Base-by-base conservation (phyloP, 2,329 filamentous ascomycete genomes). In the Basipetospora chlamydospora region DNA sequence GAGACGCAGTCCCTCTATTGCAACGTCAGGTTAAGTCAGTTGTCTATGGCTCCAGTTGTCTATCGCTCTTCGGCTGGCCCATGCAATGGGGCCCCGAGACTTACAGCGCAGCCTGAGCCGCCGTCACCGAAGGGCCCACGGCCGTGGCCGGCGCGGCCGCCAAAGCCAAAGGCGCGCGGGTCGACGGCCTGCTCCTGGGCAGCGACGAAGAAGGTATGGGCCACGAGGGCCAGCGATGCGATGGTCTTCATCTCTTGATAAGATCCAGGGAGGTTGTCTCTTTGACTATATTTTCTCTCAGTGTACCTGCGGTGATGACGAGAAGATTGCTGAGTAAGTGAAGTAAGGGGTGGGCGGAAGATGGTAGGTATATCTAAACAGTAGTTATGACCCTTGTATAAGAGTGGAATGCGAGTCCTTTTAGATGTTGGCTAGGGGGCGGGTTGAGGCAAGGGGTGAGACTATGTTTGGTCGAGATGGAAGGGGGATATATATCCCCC, bases 1-100 rank as follows among this genome's bases (percentile, higher is more conserved):
- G 47, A 48, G 33, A 47, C 44, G 37, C 47, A 47, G 29, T 44
- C 44, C 30, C 35, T 40, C 44, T 46, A 22, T 18, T 3, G 17
- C n/a, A n/a, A 8, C 23, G 8, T 9, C n/a, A n/a, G n/a, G n/a
- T n/a, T n/a, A n/a, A n/a, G n/a, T n/a, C n/a, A n/a, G n/a, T n/a
- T n/a, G n/a, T n/a, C n/a, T n/a, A n/a, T n/a, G n/a, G n/a, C n/a
- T n/a, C n/a, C n/a, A n/a, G n/a, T n/a, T n/a, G n/a, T n/a, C n/a
- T n/a, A n/a, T n/a, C n/a, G n/a, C n/a, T n/a, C n/a, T n/a, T n/a
- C n/a, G n/a, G n/a, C n/a, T n/a, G n/a, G n/a, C n/a, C n/a, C n/a
- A n/a, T n/a, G n/a, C n/a, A n/a, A 30, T 26, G 35, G 35, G n/a
- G n/a, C n/a, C 9, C 13, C 34, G 9, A 29, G n/a, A 43, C 43